Conservation (phyloP, 148 eudicot species). For the Rhododendron ferrugineum region DNA sequence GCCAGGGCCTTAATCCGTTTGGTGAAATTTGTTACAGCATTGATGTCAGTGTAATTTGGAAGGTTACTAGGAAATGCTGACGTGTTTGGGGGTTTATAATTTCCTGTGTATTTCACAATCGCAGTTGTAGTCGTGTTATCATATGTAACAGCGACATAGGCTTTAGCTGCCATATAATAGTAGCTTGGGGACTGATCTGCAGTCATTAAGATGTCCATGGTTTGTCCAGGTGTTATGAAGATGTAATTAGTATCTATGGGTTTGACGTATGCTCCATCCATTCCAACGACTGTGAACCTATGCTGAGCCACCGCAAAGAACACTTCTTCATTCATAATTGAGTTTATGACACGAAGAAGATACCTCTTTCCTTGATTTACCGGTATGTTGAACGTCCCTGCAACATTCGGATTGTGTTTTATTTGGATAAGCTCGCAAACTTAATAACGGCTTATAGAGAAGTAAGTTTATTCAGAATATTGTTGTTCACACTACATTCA, state of each 20-base stretch:
- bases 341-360: not conserved
- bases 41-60: constrained; percentile 10
- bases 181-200: constrained; percentile 12
- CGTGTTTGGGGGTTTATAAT: not conserved
- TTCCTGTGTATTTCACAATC: constrained; percentile 9
- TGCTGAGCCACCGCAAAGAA: too few species aligned
- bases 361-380: too few species aligned
- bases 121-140: constrained; percentile 32
- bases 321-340: too few species aligned
- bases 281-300: not conserved
- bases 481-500: not conserved
- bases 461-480: not conserved
- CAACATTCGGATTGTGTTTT: too few species aligned
- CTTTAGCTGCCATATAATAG: constrained; percentile 26
- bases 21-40: constrained; percentile 15
- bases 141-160: not conserved
- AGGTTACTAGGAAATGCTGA: constrained; percentile 14
- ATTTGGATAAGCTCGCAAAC: not conserved
- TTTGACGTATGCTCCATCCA: constrained; percentile 24
- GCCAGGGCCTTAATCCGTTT: not conserved
- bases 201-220: constrained; percentile 22
- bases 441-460: not conserved
- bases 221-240: constrained; percentile 28
- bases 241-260: constrained; percentile 22
- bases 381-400: not conserved